Conservation (phyloP, 2,329 filamentous ascomycete genomes). For the Monilinia vaccinii-corymbosi region DNA sequence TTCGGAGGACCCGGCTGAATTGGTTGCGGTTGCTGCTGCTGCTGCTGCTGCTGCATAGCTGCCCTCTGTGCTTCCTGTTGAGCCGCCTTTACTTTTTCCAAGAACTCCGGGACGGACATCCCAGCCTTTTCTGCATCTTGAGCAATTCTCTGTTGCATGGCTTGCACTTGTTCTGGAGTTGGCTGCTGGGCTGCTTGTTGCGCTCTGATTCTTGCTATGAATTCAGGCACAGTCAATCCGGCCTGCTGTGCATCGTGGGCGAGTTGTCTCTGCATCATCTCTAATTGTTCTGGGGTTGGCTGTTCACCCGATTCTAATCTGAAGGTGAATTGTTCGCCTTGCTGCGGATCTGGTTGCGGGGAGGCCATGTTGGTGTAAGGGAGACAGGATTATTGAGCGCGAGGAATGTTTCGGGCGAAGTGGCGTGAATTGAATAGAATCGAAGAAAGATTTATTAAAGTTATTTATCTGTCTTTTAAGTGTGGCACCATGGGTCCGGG, state of each 20-base stretch:
- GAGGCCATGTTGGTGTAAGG: not conserved
- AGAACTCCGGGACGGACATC: slow-evolving; percentile 77
- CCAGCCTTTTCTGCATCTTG: slow-evolving; percentile 77
- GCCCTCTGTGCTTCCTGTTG: slow-evolving; percentile 34
- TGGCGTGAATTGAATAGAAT: slow-evolving; percentile 8
- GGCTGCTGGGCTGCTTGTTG: slow-evolving; percentile 44
- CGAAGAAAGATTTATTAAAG: slow-evolving; percentile 7
- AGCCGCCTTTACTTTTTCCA: slow-evolving; percentile 56
- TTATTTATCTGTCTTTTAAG: not conserved
- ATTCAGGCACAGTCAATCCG: slow-evolving; percentile 78
- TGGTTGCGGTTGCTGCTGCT: slow-evolving; percentile 50
- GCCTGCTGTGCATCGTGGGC: slow-evolving; percentile 73
- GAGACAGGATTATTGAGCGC: not conserved
- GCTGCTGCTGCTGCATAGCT: slow-evolving; percentile 34
- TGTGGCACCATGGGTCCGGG: not conserved
- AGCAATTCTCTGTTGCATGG: slow-evolving; percentile 75
- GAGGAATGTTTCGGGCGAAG: not conserved
- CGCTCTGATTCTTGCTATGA: slow-evolving; percentile 59
- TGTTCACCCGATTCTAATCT: slow-evolving; percentile 28
- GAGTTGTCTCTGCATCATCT: slow-evolving; percentile 73
- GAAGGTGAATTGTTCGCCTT: not conserved
- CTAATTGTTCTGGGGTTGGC: slow-evolving; percentile 77
- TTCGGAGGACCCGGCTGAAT: slow-evolving; percentile 75
- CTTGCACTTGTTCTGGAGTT: slow-evolving; percentile 73
- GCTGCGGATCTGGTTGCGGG: not conserved